phyloP scores from a whole-genome alignment of 1,139 yeast genomes.

The Blastobotrys apis region DNA sequence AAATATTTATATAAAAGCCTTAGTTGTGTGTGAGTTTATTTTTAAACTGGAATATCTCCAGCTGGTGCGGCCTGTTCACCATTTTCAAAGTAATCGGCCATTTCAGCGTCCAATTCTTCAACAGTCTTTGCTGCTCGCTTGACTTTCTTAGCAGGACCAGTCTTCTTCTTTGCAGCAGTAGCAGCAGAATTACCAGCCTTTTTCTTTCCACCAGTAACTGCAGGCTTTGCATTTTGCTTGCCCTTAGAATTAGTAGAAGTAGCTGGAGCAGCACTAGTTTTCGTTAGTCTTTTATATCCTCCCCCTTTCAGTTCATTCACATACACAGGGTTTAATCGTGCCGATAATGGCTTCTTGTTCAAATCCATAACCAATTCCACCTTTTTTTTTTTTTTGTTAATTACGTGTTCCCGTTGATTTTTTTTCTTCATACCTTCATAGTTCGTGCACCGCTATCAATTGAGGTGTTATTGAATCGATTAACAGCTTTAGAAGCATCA shows the following conservation, averaged over 20 bases:
- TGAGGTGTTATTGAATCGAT: slow-evolving; percentile 86
- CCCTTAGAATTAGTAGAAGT: slow-evolving; percentile 15
- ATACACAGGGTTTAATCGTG: slow-evolving; percentile 60
- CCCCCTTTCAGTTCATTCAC: slow-evolving; percentile 15
- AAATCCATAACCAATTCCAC: slow-evolving; percentile 88
- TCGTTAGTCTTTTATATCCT: slow-evolving; percentile 4
- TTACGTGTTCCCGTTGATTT: neutral
- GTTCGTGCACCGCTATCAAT: slow-evolving; percentile 81
- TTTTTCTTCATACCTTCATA: slow-evolving; percentile 45
- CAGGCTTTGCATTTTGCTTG: slow-evolving; percentile 14
- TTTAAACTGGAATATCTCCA: slow-evolving; percentile 9
- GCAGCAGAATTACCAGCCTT: slow-evolving; percentile 27
- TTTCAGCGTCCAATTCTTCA: slow-evolving; percentile 76
- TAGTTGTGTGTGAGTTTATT: neutral
- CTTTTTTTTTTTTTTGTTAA: slow-evolving; percentile 18
- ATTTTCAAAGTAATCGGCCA: slow-evolving; percentile 57
- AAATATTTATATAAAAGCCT: neutral
- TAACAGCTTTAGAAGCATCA: slow-evolving; percentile 72
- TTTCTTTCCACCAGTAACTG: too few species aligned
- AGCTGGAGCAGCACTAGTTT: slow-evolving; percentile 29
- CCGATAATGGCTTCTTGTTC: slow-evolving; percentile 65
- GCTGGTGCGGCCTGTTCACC: slow-evolving; percentile 3
- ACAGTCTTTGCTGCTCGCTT: slow-evolving; percentile 51
- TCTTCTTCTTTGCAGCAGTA: slow-evolving; percentile 20
- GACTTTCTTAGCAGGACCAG: slow-evolving; percentile 42